Evolutionary conservation across 2,329 filamentous ascomycete species (phyloP), one percentile per base, ranked within the genome.

Genomic region (Xylariaceae sp.): DNA sequence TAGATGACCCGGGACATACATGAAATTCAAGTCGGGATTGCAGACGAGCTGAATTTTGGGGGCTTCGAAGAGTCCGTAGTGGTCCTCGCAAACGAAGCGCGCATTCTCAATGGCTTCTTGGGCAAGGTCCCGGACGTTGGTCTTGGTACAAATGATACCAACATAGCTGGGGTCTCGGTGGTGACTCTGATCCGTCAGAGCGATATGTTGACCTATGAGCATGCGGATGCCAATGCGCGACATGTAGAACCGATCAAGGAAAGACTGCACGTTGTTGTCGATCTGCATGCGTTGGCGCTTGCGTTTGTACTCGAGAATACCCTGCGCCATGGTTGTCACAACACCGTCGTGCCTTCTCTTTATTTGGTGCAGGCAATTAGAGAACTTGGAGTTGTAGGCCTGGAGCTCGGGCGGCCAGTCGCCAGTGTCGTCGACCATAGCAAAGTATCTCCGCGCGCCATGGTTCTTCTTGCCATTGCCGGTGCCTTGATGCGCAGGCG

Each of bases 201-300:
- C 94, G 70, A 99, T 96, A 79, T 99, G 94, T 75, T 99, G 94
- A 56, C 94, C 94, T 69, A 99, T 97, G 54, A 99, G 86, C 94
- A 99, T 99, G 68, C 94, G 90, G 68, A 99, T 99, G 66, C 94
- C 94, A 71, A 99, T 99, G 64, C 94, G 90, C 50, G 92, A 97
- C 94, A 99, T 99, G 81, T 99, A 99, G 77, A 99, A 99, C 61
- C 94, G 90, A 77, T 99, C 94, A 66, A 99, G 85, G 80, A 99
- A 99, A 57, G 91, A 88, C 75, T 99, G 94, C 61, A 99, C 97
- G 68, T 92, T 95, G 73, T 92, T 88, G 76, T 97, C 94, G 71
- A 99, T 99, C 73, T 97, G 94, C 88, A 97, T 94, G 56, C 94
- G 87, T 81, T 99, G 94, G 63, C 92, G 86, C 73, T 89, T 93